Evolutionary conservation across 2,329 filamentous ascomycete genomes (phyloP), one percentile per base, ranked within the genome.

Genomic region (Salinomyces thailandicus): DNA sequence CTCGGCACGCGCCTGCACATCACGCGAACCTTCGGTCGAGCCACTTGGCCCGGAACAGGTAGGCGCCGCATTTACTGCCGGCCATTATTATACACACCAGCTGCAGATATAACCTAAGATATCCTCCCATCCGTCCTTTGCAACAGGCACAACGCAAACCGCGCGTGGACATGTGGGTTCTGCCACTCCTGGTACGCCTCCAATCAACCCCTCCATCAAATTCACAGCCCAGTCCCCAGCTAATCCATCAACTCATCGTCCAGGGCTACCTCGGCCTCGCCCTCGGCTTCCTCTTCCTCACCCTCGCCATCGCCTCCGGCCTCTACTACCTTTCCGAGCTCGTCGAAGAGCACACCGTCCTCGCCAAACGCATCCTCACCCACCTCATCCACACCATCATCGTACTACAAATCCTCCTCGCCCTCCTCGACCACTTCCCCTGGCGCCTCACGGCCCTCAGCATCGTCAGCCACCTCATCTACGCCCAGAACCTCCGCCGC

Each of bases 291-390:
- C 77, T 76, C 54, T 96, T 98, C 64, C 69, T 98, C 49, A 96
- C 91, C 14, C 72, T 98, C 43, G 86, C 89, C 38, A 96, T 98
- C 57, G 91, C 91, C 26, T 95, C 86, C n/a, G 91, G 91, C 24
- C 77, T 98, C 17, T 98, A 98, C 67, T 98, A 98, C 61, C 80
- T 98, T 36, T 95, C 89, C 16, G 91, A 98, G 62, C 78, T 96
- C 11, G 91, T 98, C 43, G 91, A 98, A 64, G 91, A 98, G 62
- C 89, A 98, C 58, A 95, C 89, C 3, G 89, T 96, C 8, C 64
- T 93, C 44, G 83, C 87, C 9, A 93, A 93, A 59, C 84, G 81
- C 39, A 68, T 95, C n/a, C 71, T 98, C 35, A 81, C 75, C 20
- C 79, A 77, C 28, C 69, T 96, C 38, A 95, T 96, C 53, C 94